Evolutionary conservation across 331 rosid species (phyloP).

Genomic region (Spiraea crenata): DNA sequence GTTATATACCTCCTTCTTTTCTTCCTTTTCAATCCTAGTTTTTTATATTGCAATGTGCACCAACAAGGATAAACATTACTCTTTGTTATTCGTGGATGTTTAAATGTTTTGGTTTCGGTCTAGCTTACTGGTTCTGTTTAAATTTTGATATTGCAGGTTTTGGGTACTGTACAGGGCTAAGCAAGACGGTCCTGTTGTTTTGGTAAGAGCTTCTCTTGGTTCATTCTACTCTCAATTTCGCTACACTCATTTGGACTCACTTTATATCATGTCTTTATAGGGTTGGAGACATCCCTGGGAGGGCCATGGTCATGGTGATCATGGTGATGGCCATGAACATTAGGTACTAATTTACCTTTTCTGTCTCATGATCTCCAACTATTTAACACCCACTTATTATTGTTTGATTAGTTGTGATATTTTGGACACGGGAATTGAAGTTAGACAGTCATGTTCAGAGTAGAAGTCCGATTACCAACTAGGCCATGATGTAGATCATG

Average conservation of each 20-base stretch:
- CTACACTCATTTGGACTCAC: background rate
- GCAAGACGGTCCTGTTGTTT: conserved; percentile 90
- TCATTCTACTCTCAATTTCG: background rate
- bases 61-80: background rate
- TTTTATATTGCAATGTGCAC: background rate
- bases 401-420: background rate
- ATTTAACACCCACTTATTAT: background rate
- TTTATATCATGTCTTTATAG: conserved; percentile 30
- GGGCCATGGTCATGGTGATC: conserved; percentile 68
- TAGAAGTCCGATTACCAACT: background rate
- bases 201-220: conserved; percentile 46
- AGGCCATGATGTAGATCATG: background rate
- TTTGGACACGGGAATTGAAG: background rate
- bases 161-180: conserved; percentile 95
- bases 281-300: conserved; percentile 99
- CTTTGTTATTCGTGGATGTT: background rate
- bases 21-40: background rate
- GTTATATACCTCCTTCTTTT: background rate
- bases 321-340: conserved; percentile 28
- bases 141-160: conserved; percentile 51
- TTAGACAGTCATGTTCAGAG: background rate
- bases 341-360: conserved; percentile 37
- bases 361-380: background rate
- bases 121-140: conserved; percentile 6
- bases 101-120: background rate